Conservation (phyloP, 306 rosid genomes). For the Quercus glauca region DNA sequence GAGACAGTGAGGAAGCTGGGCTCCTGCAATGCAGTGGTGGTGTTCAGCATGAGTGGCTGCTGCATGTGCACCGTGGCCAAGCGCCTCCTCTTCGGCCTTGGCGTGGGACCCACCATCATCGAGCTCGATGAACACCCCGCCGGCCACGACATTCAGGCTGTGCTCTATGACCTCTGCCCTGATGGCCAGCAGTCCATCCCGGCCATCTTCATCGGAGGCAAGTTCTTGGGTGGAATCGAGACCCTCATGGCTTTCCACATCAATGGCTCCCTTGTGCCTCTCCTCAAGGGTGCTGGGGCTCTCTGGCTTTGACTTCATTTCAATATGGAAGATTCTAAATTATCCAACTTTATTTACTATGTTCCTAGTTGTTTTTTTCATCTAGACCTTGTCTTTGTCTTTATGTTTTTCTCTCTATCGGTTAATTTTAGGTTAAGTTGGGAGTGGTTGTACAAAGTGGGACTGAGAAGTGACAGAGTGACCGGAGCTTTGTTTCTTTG, state of each 20-base stretch:
- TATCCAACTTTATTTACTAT: neutral
- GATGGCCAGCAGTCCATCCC: slow-evolving; percentile 42
- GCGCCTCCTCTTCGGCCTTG: slow-evolving; percentile 76
- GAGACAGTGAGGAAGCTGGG: slow-evolving; percentile 52
- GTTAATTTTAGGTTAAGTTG: neutral
- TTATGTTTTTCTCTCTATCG: neutral
- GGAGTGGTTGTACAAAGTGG: neutral
- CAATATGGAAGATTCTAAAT: neutral
- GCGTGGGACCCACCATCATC: slow-evolving; percentile 68
- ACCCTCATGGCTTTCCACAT: slow-evolving; percentile 76
- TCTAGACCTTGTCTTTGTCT: neutral
- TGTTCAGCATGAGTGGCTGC: slow-evolving; percentile 70
- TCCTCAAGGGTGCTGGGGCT: slow-evolving; percentile 78
- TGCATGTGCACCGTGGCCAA: slow-evolving; percentile 86
- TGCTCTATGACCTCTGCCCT: slow-evolving; percentile 37
- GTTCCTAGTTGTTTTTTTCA: neutral
- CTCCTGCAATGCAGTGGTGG: slow-evolving; percentile 64
- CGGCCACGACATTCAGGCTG: slow-evolving; percentile 44
- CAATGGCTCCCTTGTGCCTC: slow-evolving; percentile 71
- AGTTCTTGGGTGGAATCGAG: slow-evolving; percentile 82
- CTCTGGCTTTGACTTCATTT: slow-evolving; percentile 61
- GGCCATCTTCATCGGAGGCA: slow-evolving; percentile 71
- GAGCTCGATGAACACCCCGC: slow-evolving; percentile 63
- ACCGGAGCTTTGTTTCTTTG: neutral
- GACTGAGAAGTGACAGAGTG: neutral